Base-by-base conservation (phyloP, 2,329 filamentous ascomycete species). In the Orbilia quercus region DNA sequence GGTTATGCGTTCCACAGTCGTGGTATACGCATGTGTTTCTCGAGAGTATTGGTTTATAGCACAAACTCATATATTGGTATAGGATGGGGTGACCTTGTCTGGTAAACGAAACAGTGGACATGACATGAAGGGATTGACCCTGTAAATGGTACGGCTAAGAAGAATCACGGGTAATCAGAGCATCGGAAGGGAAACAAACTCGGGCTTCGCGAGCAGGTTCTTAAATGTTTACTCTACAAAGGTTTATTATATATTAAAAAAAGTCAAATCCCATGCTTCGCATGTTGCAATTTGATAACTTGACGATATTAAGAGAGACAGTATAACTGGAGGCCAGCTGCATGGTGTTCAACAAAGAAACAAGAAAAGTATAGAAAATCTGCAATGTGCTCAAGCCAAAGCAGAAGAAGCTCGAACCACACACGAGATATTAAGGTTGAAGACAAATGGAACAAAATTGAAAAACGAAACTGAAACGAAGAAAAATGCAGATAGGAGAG, bases 221-320 rank as follows among this genome's bases (percentile, higher is more conserved):
- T 45, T 7, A 14, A n/a, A 18, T 31, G 36, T n/a, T 1, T 54
- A 54, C n/a, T 48, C 51, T 63, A 50, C 65, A 40, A 44, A 36
- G 58, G 63, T 58, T 31, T 53, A 53, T 50, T 58, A 58, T 44
- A 31, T 57, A 54, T 63, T 63, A 58, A 64, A n/a, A n/a, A n/a
- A 69, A n/a, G 31, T 69, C 64, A 64, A 72, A 64, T 72, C 59
- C 60, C 67, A 72, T 65, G 59, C 67, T 72, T 72, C 59, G 59
- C 67, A 59, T 72, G 59, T 65, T 72, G 67, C 67, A 59, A 59
- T 72, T 65, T 72, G 67, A 65, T 59, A 64, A 42, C 38, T 54
- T 11, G 14, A 44, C 50, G 65, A 25, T 51, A 72, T 72, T 72
- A 65, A 65, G 25, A 7, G 59, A 51, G 38, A 55, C 38, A 55